These are phyloP conservation scores for Collybiopsis luxurians DNA, from an alignment of 768 basidiomycete species.

Conservation along the genomic window DNA sequence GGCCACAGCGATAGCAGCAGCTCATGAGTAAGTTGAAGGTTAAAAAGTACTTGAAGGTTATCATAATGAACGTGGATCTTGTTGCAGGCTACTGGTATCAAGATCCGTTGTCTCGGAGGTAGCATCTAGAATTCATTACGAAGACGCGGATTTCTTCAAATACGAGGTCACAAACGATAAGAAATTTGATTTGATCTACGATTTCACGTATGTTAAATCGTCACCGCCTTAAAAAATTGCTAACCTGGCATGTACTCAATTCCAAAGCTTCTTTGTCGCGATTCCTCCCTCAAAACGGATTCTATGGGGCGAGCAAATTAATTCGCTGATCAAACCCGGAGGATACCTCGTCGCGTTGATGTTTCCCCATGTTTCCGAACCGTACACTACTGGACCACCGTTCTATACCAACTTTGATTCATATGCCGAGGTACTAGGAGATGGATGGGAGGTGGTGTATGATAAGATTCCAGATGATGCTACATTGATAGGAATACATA, in stretches of 20 bases:
- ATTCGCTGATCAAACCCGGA: constrained; percentile 53
- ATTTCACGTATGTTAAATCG: constrained; percentile 54
- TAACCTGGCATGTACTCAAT: not conserved
- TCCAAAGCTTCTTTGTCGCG: constrained; percentile 70
- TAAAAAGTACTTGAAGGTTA: no score
- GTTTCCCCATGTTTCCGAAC: constrained; percentile 50
- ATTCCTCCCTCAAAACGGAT: constrained; percentile 51
- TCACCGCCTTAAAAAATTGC: no score
- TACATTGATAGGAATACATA: not conserved
- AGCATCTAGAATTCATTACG: constrained; percentile 35
- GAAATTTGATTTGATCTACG: constrained; percentile 57
- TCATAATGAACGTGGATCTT: no score
- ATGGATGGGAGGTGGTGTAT: not conserved
- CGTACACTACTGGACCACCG: constrained; percentile 53
- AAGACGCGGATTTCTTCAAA: constrained; percentile 53
- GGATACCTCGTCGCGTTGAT: constrained; percentile 61
- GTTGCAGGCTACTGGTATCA: not conserved
- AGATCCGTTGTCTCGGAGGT: constrained; percentile 9
- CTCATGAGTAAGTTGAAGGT: constrained; percentile 41
- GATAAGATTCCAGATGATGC: not conserved
- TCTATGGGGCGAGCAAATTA: constrained; percentile 60
- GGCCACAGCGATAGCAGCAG: constrained; percentile 46
- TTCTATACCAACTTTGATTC: constrained; percentile 21
- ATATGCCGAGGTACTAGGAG: not conserved
- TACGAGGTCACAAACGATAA: constrained; percentile 33